Percentiles rank a stretch among this genome's conserved stretches.
These are phyloP conservation scores for Cadophora luteo-olivacea DNA, from an alignment of 2,329 filamentous ascomycete genomes.

Conservation along the genomic window DNA sequence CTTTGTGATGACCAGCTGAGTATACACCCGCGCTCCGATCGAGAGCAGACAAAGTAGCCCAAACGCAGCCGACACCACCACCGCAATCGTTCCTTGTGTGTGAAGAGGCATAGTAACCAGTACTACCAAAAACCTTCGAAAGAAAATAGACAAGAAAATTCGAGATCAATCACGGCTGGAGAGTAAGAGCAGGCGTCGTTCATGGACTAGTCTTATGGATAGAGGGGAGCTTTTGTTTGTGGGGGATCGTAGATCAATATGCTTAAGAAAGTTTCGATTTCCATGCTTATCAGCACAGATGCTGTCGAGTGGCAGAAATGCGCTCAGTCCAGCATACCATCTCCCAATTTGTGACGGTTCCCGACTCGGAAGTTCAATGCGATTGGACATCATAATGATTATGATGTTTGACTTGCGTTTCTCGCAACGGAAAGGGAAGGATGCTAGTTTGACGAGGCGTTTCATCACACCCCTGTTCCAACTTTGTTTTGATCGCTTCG, in stretches of 20 bases:
- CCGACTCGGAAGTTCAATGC: slow-evolving; percentile 7
- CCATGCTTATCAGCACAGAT: slow-evolving; percentile 14
- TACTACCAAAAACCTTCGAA: background rate
- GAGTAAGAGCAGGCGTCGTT: background rate
- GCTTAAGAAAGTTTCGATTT: slow-evolving; percentile 10
- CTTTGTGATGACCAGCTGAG: slow-evolving; percentile 24
- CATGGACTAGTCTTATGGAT: slow-evolving; percentile 3
- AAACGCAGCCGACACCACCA: slow-evolving; percentile 24
- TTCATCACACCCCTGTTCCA: slow-evolving; percentile 13
- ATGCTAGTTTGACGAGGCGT: slow-evolving; percentile 6
- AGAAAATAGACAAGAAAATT: background rate
- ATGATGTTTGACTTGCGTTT: slow-evolving; percentile 5
- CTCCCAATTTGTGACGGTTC: background rate
- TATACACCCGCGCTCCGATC: slow-evolving; percentile 30
- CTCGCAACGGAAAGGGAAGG: slow-evolving; percentile 2
- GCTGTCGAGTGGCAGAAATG: background rate
- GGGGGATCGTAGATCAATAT: slow-evolving; percentile 8
- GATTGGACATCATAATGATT: slow-evolving; percentile 3
- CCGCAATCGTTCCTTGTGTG: slow-evolving; percentile 21
- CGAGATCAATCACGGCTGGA: too few relatives aligned
- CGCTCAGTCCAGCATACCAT: slow-evolving; percentile 7
- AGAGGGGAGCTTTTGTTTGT: background rate
- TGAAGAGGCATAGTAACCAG: slow-evolving; percentile 17
- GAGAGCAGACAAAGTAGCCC: slow-evolving; percentile 25
- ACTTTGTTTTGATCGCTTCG: slow-evolving; percentile 17